Percentiles rank a stretch among this genome's conserved stretches.
Evolutionary conservation across 2,329 filamentous ascomycete genomes (phyloP).

Genomic region (Knoxdaviesia capensis): DNA sequence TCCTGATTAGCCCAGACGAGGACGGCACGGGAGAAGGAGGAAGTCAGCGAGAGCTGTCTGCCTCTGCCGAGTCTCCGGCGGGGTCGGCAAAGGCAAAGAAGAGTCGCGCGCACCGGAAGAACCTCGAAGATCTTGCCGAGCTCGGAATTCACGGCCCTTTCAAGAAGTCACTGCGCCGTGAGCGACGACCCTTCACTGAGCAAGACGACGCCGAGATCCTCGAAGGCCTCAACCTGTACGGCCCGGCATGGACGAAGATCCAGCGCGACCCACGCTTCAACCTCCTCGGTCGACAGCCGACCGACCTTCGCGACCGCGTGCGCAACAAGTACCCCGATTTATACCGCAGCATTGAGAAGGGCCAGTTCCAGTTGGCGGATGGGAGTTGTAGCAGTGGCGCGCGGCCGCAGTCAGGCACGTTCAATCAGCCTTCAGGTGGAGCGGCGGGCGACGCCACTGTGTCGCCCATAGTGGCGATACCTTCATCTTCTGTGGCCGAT

Average conservation of each 20-base stretch:
- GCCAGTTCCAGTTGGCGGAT: slow-evolving; percentile 24
- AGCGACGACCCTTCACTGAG: slow-evolving; percentile 39
- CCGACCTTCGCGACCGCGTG: slow-evolving; percentile 40
- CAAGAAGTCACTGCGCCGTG: slow-evolving; percentile 38
- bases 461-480: no score
- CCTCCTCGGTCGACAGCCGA: slow-evolving; percentile 37
- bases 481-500: no score
- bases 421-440: no score
- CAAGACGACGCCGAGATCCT: slow-evolving; percentile 43
- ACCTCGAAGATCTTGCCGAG: slow-evolving; percentile 31
- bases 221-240: slow-evolving; percentile 36
- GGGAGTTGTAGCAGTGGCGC: slow-evolving; percentile 5
- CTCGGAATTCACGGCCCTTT: slow-evolving; percentile 43
- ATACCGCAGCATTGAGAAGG: slow-evolving; percentile 35
- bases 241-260: slow-evolving; percentile 45
- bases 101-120: slow-evolving; percentile 32
- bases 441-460: no score
- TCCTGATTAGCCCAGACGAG: slow-evolving; percentile 27
- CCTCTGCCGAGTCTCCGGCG: no score
- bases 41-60: slow-evolving; percentile 1
- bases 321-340: slow-evolving; percentile 42
- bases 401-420: no score
- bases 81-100: slow-evolving; percentile 11
- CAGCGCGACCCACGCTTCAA: slow-evolving; percentile 38
- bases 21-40: slow-evolving; percentile 6